Evolutionary conservation across 2,329 filamentous ascomycete genomes (phyloP).

Genomic region (Trichoderma citrinoviride): DNA sequence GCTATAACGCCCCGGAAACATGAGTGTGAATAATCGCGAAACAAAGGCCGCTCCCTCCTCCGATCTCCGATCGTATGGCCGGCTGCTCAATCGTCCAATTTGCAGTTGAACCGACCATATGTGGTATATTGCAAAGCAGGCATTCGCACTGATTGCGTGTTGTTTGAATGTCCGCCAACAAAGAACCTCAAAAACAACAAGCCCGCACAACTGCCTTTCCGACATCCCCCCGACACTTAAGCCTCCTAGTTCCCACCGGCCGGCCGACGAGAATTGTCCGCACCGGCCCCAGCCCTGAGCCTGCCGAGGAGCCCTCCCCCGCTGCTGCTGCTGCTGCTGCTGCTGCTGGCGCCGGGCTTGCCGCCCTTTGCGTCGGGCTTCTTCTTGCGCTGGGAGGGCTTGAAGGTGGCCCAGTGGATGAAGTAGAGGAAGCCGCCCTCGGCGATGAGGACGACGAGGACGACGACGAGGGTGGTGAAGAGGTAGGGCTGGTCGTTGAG

Average conservation of each 20-base stretch:
- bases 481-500: conserved; percentile 61
- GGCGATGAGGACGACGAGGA: conserved; percentile 48
- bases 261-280: conserved; percentile 7
- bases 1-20: conserved; percentile 1
- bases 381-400: conserved; percentile 58
- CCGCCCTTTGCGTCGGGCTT: not conserved
- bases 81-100: not conserved
- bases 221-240: not conserved
- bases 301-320: conserved; percentile 1
- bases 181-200: not conserved
- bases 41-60: not conserved
- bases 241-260: not conserved
- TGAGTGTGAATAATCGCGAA: not conserved
- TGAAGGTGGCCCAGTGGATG: conserved; percentile 59
- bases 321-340: not conserved
- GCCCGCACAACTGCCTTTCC: not conserved
- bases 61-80: not conserved
- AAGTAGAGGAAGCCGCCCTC: conserved; percentile 52
- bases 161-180: not conserved
- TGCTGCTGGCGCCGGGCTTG: too few species aligned
- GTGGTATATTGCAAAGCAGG: not conserved
- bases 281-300: not conserved
- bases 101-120: not conserved
- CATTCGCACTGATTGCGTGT: not conserved
- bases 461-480: conserved; percentile 56